Percentiles rank a stretch among this genome's conserved stretches.
These are phyloP conservation scores for Fusarium irregulare DNA, from an alignment of 2,329 filamentous ascomycete genomes.

Conservation along the genomic window DNA sequence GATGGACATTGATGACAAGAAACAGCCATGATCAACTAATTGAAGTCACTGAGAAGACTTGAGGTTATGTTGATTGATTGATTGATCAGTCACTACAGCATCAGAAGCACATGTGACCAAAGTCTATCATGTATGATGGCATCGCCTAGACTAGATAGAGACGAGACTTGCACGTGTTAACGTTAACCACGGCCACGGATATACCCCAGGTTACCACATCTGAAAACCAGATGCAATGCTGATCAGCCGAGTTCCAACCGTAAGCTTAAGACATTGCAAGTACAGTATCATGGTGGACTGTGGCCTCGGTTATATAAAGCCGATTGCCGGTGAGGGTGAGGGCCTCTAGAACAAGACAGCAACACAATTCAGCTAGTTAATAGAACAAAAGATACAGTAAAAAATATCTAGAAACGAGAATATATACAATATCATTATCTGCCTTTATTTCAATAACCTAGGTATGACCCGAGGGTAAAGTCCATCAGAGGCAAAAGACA, in stretches of 20 bases:
- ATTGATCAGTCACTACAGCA: not conserved
- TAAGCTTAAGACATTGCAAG: slow-evolving; percentile 8
- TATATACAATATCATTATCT: not conserved
- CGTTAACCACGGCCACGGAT: slow-evolving; percentile 14
- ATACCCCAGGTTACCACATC: slow-evolving; percentile 28
- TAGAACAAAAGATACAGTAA: not conserved
- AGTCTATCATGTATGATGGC: slow-evolving; percentile 17
- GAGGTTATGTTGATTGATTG: not conserved
- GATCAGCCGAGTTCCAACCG: slow-evolving; percentile 36
- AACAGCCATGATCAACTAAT: not conserved
- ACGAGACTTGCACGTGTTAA: slow-evolving; percentile 25
- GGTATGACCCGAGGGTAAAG: slow-evolving; percentile 11
- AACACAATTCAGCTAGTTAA: not conserved
- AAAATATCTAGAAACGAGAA: not conserved
- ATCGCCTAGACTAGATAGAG: not conserved
- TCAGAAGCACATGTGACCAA: slow-evolving; percentile 4
- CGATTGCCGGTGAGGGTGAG: slow-evolving; percentile 37
- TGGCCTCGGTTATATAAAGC: slow-evolving; percentile 44
- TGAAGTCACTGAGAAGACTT: not conserved
- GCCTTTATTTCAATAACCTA: not conserved
- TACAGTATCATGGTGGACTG: not conserved
- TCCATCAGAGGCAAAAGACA: not conserved
- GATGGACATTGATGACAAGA: not conserved
- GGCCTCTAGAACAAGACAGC: not conserved
- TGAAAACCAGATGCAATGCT: slow-evolving; percentile 3